A percentile compares a stretch with the other conserved stretches of the same genome.
phyloP scores from a whole-genome alignment of 345 rosid genomes.

The Pistacia atlantica region DNA sequence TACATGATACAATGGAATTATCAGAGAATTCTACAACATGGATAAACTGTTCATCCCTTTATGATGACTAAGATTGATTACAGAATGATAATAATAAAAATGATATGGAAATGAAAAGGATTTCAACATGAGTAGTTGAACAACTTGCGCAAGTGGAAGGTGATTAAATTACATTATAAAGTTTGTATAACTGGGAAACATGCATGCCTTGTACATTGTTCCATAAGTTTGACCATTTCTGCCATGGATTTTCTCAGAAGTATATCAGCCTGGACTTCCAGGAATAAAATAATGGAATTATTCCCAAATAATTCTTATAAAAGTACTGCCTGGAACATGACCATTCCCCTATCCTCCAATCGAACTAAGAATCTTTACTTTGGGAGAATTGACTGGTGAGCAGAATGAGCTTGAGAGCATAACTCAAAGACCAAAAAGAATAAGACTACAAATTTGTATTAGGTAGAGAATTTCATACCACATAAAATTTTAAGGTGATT shows the following conservation, averaged over 20 bases:
- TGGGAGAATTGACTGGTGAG: background rate
- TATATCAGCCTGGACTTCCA: background rate
- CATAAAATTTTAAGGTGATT: too few relatives aligned
- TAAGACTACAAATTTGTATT: background rate
- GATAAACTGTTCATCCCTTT: too few relatives aligned
- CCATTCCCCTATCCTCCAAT: too few relatives aligned
- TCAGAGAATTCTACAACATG: too few relatives aligned
- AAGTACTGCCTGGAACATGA: background rate
- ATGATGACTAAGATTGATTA: too few relatives aligned
- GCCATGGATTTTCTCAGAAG: background rate
- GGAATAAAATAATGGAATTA: background rate
- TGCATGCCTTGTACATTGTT: constrained; percentile 1
- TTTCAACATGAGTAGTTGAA: background rate
- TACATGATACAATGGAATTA: too few relatives aligned
- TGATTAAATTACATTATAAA: background rate
- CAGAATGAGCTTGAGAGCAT: background rate
- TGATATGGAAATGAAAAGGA: too few relatives aligned
- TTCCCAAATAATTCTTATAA: background rate
- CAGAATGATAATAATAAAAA: too few relatives aligned
- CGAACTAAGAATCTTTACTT: too few relatives aligned
- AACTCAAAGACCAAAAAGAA: background rate
- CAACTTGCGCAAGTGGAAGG: constrained; percentile 18
- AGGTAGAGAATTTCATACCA: background rate
- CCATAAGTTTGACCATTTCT: constrained; percentile 9
- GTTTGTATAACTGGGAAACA: background rate